Evolutionary conservation across 495 filamentous ascomycete species (phyloP).

Genomic region (Penicillium turbatum): DNA sequence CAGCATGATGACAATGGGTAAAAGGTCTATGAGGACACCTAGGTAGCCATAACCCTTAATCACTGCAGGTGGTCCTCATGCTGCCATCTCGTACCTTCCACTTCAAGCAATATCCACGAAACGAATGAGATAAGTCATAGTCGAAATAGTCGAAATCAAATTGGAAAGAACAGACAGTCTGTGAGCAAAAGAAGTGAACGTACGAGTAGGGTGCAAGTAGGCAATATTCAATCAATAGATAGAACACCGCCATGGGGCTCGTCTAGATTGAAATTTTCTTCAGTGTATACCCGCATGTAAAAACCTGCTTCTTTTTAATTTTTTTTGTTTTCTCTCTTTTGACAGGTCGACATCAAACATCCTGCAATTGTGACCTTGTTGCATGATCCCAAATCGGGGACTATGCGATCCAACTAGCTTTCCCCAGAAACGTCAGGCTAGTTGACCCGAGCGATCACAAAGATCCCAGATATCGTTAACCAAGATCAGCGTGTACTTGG

Average conservation of each 20-base stretch:
- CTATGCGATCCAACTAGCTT: not conserved
- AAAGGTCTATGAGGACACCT: no score
- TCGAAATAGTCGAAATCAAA: no score
- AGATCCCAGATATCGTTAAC: not conserved
- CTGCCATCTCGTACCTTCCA: no score
- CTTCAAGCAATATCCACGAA: no score
- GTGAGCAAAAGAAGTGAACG: no score
- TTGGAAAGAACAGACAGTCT: no score
- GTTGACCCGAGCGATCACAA: no score
- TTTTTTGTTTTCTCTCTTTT: not conserved
- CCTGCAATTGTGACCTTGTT: not conserved
- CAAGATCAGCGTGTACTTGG: not conserved
- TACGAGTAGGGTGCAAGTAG: no score
- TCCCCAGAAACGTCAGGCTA: constrained; percentile 1
- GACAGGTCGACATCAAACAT: constrained; percentile 3
- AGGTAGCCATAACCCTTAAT: no score
- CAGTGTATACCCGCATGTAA: not conserved
- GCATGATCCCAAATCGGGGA: not conserved
- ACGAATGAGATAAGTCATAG: no score
- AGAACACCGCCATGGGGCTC: not conserved
- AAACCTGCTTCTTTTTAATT: not conserved
- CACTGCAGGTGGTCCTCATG: no score
- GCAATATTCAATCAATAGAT: not conserved
- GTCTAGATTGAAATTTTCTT: constrained; percentile 5
- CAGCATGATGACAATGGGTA: no score